These are phyloP conservation scores for Coleophoma cylindrospora DNA, from an alignment of 2,329 filamentous ascomycete genomes.

Conservation along the genomic window DNA sequence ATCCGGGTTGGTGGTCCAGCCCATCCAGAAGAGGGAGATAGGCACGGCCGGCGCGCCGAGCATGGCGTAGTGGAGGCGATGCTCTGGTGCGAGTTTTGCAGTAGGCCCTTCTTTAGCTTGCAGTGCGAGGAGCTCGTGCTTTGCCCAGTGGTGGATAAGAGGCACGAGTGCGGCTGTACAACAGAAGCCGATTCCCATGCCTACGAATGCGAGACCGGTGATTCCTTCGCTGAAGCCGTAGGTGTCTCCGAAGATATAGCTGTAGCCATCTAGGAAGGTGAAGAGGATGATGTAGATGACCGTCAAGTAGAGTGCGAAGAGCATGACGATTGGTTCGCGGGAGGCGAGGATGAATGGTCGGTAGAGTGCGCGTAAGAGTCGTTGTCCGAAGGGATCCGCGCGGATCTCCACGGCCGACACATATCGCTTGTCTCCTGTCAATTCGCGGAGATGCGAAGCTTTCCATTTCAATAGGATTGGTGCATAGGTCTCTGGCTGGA, in stretches of 20 bases:
- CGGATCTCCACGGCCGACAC: conserved; percentile 14
- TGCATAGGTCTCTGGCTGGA: conserved; percentile 26
- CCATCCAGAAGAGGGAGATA: conserved; percentile 39
- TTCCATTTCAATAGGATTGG: conserved; percentile 24
- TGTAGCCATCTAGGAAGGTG: conserved; percentile 43
- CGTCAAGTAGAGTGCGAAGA: conserved; percentile 40
- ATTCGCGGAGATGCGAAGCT: conserved; percentile 18
- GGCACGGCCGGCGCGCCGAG: conserved; percentile 33
- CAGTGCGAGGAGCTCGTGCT: conserved; percentile 5
- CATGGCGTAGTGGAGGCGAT: conserved; percentile 34
- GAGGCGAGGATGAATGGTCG: conserved; percentile 14
- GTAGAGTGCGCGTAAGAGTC: neutral
- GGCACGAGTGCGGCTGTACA: conserved; percentile 26
- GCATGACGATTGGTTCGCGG: conserved; percentile 26
- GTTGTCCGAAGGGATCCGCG: conserved; percentile 14
- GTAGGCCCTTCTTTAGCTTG: conserved; percentile 5
- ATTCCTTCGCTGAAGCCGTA: conserved; percentile 35
- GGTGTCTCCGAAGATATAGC: conserved; percentile 37
- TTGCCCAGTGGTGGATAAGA: conserved; percentile 27
- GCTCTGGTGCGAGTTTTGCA: conserved; percentile 27
- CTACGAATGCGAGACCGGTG: conserved; percentile 34
- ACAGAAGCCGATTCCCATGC: conserved; percentile 33
- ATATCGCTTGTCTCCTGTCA: conserved; percentile 21
- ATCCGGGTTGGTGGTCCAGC: conserved; percentile 33
- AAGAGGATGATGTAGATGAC: conserved; percentile 46